Percentiles rank a stretch among this genome's conserved stretches.
Evolutionary conservation across 2,329 filamentous ascomycete species (phyloP).

Genomic region (Microdochium trichocladiopsis): DNA sequence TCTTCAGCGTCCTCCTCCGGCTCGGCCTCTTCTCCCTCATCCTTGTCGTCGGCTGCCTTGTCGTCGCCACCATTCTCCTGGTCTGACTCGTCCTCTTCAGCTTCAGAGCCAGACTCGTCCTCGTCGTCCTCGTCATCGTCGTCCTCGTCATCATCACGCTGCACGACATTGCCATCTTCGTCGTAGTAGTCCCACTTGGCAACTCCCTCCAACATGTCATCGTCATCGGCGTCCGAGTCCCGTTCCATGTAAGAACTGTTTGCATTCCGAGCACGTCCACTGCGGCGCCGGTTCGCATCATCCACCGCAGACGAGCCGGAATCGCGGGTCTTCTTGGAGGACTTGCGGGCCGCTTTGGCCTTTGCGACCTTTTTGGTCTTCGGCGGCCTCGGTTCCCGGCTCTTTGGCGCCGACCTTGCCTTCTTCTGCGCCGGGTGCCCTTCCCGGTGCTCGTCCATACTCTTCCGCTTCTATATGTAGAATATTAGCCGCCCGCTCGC

Average conservation of each 20-base stretch:
- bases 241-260: conserved; percentile 47
- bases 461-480: conserved; percentile 46
- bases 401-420: conserved; percentile 17
- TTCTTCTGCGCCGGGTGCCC: conserved; percentile 36
- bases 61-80: conserved; percentile 5
- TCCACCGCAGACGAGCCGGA: conserved; percentile 22
- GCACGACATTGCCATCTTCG: conserved; percentile 23
- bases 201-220: conserved; percentile 55
- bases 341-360: conserved; percentile 22
- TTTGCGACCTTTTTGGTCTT: conserved; percentile 12
- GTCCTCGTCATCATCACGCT: conserved; percentile 15
- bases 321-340: conserved; percentile 18
- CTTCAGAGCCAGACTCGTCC: conserved; percentile 6
- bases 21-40: conserved; percentile 1
- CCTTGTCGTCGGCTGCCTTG: conserved; percentile 3
- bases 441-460: conserved; percentile 39
- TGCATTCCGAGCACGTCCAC: conserved; percentile 39
- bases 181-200: conserved; percentile 49
- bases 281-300: conserved; percentile 44
- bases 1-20: conserved; percentile 1
- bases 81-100: conserved; percentile 2
- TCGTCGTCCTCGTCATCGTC: conserved; percentile 11
- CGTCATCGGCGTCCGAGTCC: conserved; percentile 50
- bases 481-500: conserved; percentile 12
- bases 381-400: conserved; percentile 19